These are phyloP conservation scores for Luzula sylvatica DNA, from an alignment of 176 grass and related monocot species.

Conservation along the genomic window DNA sequence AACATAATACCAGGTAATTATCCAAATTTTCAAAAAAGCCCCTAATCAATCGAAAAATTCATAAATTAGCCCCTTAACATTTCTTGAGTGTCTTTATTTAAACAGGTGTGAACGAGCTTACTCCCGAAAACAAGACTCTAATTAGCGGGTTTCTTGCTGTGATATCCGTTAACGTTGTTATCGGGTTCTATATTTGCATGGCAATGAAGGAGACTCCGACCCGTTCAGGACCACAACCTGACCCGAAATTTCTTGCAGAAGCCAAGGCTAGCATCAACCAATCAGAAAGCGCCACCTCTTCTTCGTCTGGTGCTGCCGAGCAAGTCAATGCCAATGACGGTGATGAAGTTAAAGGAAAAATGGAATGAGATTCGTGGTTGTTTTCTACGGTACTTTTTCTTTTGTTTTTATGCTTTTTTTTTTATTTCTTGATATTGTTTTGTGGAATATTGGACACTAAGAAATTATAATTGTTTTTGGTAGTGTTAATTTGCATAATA, in stretches of 20 bases:
- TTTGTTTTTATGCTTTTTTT: no score
- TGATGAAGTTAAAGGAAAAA: constrained; percentile 54
- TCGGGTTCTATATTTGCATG: constrained; percentile 72
- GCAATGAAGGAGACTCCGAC: constrained; percentile 60
- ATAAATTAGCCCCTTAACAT: not conserved
- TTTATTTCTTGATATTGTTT: no score
- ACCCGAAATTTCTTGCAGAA: constrained; percentile 67
- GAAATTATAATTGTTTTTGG: no score
- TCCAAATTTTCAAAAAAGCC: not conserved
- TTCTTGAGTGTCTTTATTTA: not conserved
- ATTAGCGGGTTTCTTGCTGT: constrained; percentile 78
- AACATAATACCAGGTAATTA: constrained; percentile 65
- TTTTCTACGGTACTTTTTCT: no score
- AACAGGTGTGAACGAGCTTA: constrained; percentile 48
- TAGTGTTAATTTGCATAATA: no score
- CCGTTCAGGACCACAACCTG: constrained; percentile 55
- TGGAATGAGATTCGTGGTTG: constrained; percentile 65
- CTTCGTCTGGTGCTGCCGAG: not conserved
- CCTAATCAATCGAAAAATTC: not conserved
- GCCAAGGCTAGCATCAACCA: constrained; percentile 73
- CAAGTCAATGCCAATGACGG: constrained; percentile 28
- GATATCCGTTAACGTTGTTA: constrained; percentile 76
- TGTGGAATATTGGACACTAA: no score
- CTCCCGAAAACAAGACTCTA: constrained; percentile 53
- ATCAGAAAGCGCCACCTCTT: constrained; percentile 26